Conservation (phyloP, 768 basidiomycete species). For the Ramaria sp. region DNA sequence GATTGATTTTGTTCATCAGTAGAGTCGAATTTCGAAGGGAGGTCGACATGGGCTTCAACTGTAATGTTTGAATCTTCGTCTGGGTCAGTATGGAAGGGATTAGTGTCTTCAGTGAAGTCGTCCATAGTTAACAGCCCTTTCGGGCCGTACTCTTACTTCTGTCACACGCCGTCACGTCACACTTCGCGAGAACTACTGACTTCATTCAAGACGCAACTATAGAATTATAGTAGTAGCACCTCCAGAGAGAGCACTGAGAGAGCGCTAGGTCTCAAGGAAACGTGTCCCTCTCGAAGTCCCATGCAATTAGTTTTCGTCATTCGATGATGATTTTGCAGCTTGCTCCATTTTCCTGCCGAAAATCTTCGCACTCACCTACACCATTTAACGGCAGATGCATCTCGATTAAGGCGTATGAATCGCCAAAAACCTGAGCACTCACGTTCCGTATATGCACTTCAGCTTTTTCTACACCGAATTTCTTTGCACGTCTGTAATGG, state of each 20-base stretch:
- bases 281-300: too few relatives aligned
- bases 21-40: neutral
- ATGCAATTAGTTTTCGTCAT: neutral
- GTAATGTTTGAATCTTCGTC: slow-evolving; percentile 1
- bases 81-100: slow-evolving; percentile 26
- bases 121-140: neutral
- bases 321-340: neutral
- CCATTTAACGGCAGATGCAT: slow-evolving; percentile 5
- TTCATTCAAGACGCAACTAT: neutral
- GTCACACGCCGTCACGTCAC: slow-evolving; percentile 1
- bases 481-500: slow-evolving; percentile 72
- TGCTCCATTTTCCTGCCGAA: slow-evolving; percentile 49
- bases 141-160: neutral
- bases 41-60: neutral
- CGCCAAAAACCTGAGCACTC: slow-evolving; percentile 14
- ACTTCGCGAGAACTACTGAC: neutral
- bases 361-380: slow-evolving; percentile 78
- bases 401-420: slow-evolving; percentile 13
- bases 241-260: neutral
- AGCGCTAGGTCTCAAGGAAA: neutral
- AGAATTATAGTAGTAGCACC: neutral
- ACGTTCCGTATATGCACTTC: slow-evolving; percentile 78
- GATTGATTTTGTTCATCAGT: slow-evolving; percentile 10
- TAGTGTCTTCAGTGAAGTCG: slow-evolving; percentile 24
- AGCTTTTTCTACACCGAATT: slow-evolving; percentile 72